Evolutionary conservation across 2,329 filamentous ascomycete species (phyloP), one percentile per base, ranked within the genome.

Genomic region (Claviceps quebecensis): DNA sequence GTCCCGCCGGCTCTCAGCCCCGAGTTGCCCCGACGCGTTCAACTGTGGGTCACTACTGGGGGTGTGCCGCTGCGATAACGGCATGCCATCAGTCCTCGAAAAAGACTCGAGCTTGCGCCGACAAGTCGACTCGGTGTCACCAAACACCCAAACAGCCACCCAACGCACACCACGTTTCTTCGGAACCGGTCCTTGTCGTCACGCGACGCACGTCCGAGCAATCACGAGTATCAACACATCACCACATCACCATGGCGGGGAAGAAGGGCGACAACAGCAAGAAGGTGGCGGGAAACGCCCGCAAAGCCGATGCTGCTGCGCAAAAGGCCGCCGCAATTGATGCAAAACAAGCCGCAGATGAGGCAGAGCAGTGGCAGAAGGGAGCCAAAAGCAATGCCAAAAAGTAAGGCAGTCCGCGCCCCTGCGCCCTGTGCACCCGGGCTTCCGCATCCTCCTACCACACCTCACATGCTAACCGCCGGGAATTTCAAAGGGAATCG

Each of bases 271-370:
- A 94, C 56, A 88, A 86, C 70, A 84, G 77, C 67, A 97, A 95
- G 72, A 97, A 97, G 74, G 88, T 72, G 2, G 80, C 84, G 8
- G 93, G 91, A 57, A 88, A 96, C 68, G 89, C 90, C 56, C 80
- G 88, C 70, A 97, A 98, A 76, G 89, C 89, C 56, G 89, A 96
- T 47, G 83, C 81, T 3, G 91, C 89, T 1, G 86, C 87, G 8
- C 71, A 77, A 52, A 97, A 97, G 70, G 76, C 83, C 53, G 87
- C 87, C 0, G 81, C 69, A 3, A 82, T 83, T 54, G 78, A 87
- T 40, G 71, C 77, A 39, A 83, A 83, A 68, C 77, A 74, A 50
- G 80, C 80, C 4, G 78, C 73, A 2, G 80, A 68, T 29, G 91
- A 96, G 61, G 78, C 83, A 4, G 75, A 78, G 51, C 75, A 95